Evolutionary conservation across 75 land plant species (phyloP), one percentile per base, ranked within the genome.

Genomic region (Cupressus sempervirens): DNA sequence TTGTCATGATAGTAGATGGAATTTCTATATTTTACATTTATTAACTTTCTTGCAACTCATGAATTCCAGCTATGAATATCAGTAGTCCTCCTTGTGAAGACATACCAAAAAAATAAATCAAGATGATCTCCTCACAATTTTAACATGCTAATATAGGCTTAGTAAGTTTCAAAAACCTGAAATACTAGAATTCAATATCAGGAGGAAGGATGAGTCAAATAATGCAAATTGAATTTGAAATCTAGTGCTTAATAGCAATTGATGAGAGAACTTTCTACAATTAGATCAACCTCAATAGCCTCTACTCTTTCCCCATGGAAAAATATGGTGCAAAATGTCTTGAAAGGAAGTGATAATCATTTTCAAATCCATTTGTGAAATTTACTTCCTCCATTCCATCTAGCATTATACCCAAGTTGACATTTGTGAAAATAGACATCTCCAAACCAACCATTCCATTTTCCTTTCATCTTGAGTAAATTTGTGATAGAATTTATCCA

Each of bases 381-480:
- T 70, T 70, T 70, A 13, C 11, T 58, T 58, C 65, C 65, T 20
- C 26, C 65, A 58, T 20, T 70, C 11, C 34, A 70, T 29, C 73
- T 70, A 13, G 10, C 73, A 70, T 70, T 9, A 29, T 2, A 70
- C 30, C 29, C 73, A 30, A 30, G 34, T 35, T 8, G 34, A 70
- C 14, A 70, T 18, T 30, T 30, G 30, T 30, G 34, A 70, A 2
- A 70, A 30, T 58, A 70, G 34, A 70, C 73, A 70, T 29, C 73
- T 70, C 13, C 73, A 70, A 10, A 30, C 34, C 73, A 79, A 14
- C 81, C 81, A 79, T 79, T 79, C 43, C 48, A 43, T 46, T 79
- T 79, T 12, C 46, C 40, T 41, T 23, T 79, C 43, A 7, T 26
- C 46, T 79, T 10, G 10, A 29, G 10, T 13, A 36, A 45, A 9